Conservation (phyloP, 2,329 filamentous ascomycete genomes). For the Fusarium sp. region DNA sequence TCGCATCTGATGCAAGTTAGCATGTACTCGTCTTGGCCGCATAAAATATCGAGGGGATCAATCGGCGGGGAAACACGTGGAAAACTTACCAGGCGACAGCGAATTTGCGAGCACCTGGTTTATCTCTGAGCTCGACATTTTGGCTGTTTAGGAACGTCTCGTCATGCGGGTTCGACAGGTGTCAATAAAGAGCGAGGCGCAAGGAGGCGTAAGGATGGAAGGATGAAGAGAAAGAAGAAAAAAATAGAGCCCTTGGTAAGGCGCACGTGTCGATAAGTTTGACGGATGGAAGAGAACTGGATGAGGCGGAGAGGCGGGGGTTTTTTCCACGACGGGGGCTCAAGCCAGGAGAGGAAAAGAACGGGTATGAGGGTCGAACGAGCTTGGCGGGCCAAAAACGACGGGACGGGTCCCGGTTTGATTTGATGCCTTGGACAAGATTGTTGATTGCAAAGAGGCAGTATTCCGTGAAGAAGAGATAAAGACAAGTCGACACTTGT, state of each 20-base stretch:
- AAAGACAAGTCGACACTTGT: conserved; percentile 12
- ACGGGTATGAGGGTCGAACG: conserved; percentile 46
- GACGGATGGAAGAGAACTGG: conserved; percentile 45
- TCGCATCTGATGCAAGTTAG: conserved; percentile 77
- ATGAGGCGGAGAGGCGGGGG: conserved; percentile 52
- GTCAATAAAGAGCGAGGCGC: conserved; percentile 45
- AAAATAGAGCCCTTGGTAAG: conserved; percentile 44
- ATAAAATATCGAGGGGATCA: conserved; percentile 14
- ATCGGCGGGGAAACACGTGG: conserved; percentile 27
- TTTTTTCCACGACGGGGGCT: conserved; percentile 44
- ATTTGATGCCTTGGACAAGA: conserved; percentile 29
- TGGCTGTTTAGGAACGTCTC: conserved; percentile 57
- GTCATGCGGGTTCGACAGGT: conserved; percentile 56
- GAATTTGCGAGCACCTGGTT: conserved; percentile 98
- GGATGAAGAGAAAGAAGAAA: conserved; percentile 34
- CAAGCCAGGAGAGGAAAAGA: conserved; percentile 47
- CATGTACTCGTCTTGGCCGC: conserved; percentile 28
- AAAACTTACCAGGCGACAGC: conserved; percentile 86
- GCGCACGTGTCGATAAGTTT: conserved; percentile 53
- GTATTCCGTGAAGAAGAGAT: conserved; percentile 29
- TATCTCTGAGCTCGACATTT: conserved; percentile 88
- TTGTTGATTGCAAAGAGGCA: conserved; percentile 27
- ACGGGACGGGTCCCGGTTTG: conserved; percentile 31
- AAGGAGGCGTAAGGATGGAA: conserved; percentile 18
- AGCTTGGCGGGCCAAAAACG: conserved; percentile 42